phyloP scores from a whole-genome alignment of 1,284 basidiomycete genomes.

The Singerocomus rubriflavus region DNA sequence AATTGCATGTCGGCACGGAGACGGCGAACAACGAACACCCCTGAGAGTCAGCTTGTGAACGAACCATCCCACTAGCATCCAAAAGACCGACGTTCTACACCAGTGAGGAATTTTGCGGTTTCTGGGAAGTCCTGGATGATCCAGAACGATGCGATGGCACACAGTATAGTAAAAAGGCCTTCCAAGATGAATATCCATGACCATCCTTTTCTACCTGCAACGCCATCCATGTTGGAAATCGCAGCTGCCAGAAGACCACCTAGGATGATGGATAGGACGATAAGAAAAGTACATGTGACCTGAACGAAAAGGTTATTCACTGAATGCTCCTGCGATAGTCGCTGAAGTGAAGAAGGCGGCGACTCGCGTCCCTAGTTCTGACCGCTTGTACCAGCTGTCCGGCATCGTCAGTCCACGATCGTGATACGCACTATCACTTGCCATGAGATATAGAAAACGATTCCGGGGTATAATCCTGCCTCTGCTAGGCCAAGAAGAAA shows the following conservation, averaged over 20 bases:
- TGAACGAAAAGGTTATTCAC: constrained; percentile 33
- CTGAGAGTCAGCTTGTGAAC: constrained; percentile 21
- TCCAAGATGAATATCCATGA: constrained; percentile 74
- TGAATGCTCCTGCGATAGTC: constrained; percentile 68
- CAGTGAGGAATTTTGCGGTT: constrained; percentile 53
- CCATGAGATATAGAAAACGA: constrained; percentile 57
- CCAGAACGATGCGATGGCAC: constrained; percentile 50
- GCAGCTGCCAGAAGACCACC: constrained; percentile 63
- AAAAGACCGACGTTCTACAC: constrained; percentile 41
- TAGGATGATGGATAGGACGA: constrained; percentile 17
- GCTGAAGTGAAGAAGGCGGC: constrained; percentile 69
- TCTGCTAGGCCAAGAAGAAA: constrained; percentile 51
- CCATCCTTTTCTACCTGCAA: constrained; percentile 54
- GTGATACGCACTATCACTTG: constrained; percentile 17
- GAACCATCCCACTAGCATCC: neutral
- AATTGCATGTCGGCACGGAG: constrained; percentile 48
- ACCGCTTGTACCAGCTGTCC: constrained; percentile 55
- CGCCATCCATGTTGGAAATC: constrained; percentile 65
- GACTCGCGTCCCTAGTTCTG: constrained; percentile 57
- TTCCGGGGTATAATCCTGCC: constrained; percentile 50
- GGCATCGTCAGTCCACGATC: constrained; percentile 4
- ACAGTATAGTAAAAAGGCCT: constrained; percentile 63
- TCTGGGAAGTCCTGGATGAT: constrained; percentile 60
- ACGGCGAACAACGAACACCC: constrained; percentile 45
- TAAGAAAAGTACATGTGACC: neutral